Conservation (phyloP, 495 filamentous ascomycete genomes). For the Penicillium manginii region DNA sequence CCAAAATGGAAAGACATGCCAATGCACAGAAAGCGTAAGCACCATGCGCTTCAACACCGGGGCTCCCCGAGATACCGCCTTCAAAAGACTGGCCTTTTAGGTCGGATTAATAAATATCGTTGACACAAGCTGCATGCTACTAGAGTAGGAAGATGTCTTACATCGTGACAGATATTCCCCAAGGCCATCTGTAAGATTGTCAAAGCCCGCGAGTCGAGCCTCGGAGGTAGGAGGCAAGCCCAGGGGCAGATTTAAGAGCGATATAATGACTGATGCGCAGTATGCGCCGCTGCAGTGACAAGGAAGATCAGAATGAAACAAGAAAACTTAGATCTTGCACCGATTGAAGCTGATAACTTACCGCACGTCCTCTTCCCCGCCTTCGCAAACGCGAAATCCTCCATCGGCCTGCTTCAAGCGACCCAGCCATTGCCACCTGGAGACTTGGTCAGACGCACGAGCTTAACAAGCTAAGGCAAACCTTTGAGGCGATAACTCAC, state of each 20-base stretch:
- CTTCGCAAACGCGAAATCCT: slow-evolving; percentile 76
- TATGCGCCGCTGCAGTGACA: slow-evolving; percentile 72
- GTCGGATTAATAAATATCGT: not conserved
- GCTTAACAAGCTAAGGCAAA: slow-evolving; percentile 9
- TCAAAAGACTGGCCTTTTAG: slow-evolving; percentile 84
- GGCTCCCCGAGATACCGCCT: slow-evolving; percentile 84
- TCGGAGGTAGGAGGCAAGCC: slow-evolving; percentile 67
- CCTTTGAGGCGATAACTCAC: slow-evolving; percentile 44
- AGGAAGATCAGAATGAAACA: slow-evolving; percentile 5
- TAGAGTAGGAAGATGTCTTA: slow-evolving; percentile 43
- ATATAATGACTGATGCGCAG: slow-evolving; percentile 81
- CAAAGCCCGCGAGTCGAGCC: slow-evolving; percentile 48
- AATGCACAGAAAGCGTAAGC: slow-evolving; percentile 96
- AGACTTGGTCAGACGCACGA: slow-evolving; percentile 28
- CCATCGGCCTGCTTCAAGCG: slow-evolving; percentile 81
- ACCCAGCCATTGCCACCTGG: slow-evolving; percentile 82
- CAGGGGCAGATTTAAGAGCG: slow-evolving; percentile 80
- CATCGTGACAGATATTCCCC: slow-evolving; percentile 81
- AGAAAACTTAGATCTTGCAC: slow-evolving; percentile 20
- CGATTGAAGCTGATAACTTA: slow-evolving; percentile 38
- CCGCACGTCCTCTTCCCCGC: slow-evolving; percentile 92
- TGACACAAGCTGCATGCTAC: not conserved
- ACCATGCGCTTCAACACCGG: slow-evolving; percentile 87
- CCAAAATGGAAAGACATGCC: slow-evolving; percentile 82
- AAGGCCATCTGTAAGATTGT: slow-evolving; percentile 66